Evolutionary conservation across 805 yeast species (phyloP).

Genomic region (Saccharomyces kudriavzevii): DNA sequence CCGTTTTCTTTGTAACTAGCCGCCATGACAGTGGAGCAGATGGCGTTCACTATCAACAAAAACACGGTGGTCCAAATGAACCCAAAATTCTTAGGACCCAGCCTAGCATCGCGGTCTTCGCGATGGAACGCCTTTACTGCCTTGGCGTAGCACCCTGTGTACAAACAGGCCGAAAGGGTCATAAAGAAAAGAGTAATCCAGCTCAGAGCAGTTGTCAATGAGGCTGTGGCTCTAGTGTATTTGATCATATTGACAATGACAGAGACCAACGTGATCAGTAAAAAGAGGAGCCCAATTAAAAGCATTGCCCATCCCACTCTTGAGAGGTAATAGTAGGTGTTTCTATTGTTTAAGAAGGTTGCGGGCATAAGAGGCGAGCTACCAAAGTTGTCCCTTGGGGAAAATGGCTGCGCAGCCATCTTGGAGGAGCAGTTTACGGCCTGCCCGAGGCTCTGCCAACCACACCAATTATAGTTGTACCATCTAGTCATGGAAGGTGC

Average conservation of each 20-base stretch:
- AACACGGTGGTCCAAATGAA: constrained; percentile 43
- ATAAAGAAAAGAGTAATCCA: constrained; percentile 36
- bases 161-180: constrained; percentile 36
- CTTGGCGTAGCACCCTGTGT: constrained; percentile 44
- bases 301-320: constrained; percentile 61
- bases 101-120: constrained; percentile 32
- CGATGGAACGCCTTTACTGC: constrained; percentile 40
- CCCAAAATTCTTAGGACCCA: constrained; percentile 45
- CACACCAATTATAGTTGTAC: constrained; percentile 66
- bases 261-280: constrained; percentile 42
- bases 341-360: constrained; percentile 38
- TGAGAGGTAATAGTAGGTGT: constrained; percentile 53
- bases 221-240: constrained; percentile 8
- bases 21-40: constrained; percentile 10
- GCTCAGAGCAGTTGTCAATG: constrained; percentile 10
- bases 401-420: constrained; percentile 67
- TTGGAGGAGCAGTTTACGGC: constrained; percentile 44
- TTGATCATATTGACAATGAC: constrained; percentile 13
- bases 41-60: constrained; percentile 8
- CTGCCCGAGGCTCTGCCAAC: constrained; percentile 32
- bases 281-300: constrained; percentile 47
- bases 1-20: constrained; percentile 5
- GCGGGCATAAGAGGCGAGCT: constrained; percentile 44
- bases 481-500: constrained; percentile 48
- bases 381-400: constrained; percentile 66